These are phyloP conservation scores for Suhomyces choctaworum DNA, from an alignment of 1,139 yeast species.

Conservation along the genomic window DNA sequence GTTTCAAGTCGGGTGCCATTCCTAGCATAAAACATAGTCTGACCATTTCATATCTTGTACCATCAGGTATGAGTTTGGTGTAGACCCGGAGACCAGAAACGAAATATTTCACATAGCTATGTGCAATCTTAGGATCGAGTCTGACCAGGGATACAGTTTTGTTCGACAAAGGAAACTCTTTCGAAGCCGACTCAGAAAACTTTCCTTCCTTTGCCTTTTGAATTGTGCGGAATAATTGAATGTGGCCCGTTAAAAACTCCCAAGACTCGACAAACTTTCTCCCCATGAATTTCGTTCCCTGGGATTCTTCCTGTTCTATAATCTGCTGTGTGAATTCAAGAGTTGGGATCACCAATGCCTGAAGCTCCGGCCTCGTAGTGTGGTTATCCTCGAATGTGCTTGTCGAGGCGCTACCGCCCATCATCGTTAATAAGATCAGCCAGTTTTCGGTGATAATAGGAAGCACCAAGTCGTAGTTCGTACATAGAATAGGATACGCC, in stretches of 20 bases:
- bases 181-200: neutral
- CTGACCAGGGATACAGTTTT: conserved; percentile 3
- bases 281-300: conserved; percentile 34
- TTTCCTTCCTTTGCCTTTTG: conserved; percentile 1
- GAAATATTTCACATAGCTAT: conserved; percentile 25
- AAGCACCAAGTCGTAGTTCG: conserved; percentile 56
- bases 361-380: conserved; percentile 6
- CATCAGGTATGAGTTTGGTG: conserved; percentile 26
- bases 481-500: conserved; percentile 61
- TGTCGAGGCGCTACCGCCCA: conserved; percentile 14
- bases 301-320: conserved; percentile 29
- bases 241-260: conserved; percentile 27
- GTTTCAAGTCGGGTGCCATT: conserved; percentile 19
- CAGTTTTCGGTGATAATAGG: conserved; percentile 73
- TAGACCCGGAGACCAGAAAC: conserved; percentile 35
- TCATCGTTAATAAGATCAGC: conserved; percentile 44
- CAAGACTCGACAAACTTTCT: conserved; percentile 40
- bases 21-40: conserved; percentile 28
- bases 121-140: conserved; percentile 18
- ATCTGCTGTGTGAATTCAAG: conserved; percentile 29
- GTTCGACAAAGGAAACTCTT: conserved; percentile 4
- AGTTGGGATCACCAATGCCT: conserved; percentile 19
- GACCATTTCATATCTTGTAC: conserved; percentile 31
- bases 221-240: conserved; percentile 14
- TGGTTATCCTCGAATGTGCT: conserved; percentile 8